These are phyloP conservation scores for Cercospora sp. DNA, from an alignment of 2,329 filamentous ascomycete species.

Conservation along the genomic window DNA sequence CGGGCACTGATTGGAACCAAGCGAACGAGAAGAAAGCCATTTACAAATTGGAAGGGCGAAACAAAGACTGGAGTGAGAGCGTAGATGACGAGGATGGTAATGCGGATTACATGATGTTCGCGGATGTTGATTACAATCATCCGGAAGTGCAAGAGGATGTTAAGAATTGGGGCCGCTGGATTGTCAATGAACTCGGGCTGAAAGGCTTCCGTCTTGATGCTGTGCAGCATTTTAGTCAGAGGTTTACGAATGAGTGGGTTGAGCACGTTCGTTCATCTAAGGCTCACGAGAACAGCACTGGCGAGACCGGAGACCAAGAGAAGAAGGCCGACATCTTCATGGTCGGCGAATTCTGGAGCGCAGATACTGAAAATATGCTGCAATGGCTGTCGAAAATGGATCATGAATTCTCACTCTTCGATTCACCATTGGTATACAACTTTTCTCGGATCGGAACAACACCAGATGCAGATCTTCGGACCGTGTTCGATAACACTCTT, in stretches of 20 bases:
- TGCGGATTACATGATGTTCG: constrained; percentile 68
- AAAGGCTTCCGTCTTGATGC: constrained; percentile 69
- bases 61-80: constrained; percentile 62
- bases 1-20: constrained; percentile 64
- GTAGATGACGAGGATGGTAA: constrained; percentile 63
- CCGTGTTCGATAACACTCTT: constrained; percentile 28
- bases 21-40: constrained; percentile 58
- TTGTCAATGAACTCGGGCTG: constrained; percentile 60
- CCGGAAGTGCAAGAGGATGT: constrained; percentile 64
- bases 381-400: constrained; percentile 52
- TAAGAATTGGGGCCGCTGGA: constrained; percentile 66
- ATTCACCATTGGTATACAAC: constrained; percentile 67
- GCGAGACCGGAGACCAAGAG: background rate
- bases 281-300: background rate
- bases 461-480: constrained; percentile 58
- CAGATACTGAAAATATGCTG: constrained; percentile 56
- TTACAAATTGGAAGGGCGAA: constrained; percentile 55
- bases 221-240: constrained; percentile 67
- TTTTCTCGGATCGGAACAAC: constrained; percentile 57
- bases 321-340: constrained; percentile 58
- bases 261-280: constrained; percentile 44
- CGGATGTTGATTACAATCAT: constrained; percentile 65
- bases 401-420: constrained; percentile 64
- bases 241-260: constrained; percentile 65
- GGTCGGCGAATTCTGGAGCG: constrained; percentile 69